phyloP scores from a whole-genome alignment of 345 rosid genomes.

The Brassica rapa region DNA sequence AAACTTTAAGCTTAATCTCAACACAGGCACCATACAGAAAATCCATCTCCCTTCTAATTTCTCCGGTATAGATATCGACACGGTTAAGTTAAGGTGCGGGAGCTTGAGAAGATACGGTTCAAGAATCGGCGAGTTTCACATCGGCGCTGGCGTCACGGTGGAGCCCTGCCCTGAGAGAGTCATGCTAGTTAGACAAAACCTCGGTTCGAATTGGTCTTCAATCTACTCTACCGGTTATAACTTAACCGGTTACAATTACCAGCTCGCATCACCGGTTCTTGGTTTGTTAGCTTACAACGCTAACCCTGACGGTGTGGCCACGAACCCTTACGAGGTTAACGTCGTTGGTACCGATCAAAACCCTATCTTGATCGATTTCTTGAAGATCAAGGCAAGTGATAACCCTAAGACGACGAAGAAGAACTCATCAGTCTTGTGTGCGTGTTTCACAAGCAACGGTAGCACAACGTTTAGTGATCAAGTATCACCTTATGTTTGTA shows the following conservation, averaged over 20 bases:
- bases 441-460: conserved; percentile 39
- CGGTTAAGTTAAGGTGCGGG: conserved; percentile 42
- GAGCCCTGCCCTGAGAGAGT: conserved; percentile 42
- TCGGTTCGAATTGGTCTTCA: conserved; percentile 42
- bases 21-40: conserved; percentile 59
- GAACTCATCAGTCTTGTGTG: conserved; percentile 35
- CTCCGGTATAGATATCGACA: conserved; percentile 60
- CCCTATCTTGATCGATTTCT: conserved; percentile 39
- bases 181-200: conserved; percentile 40
- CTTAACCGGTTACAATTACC: conserved; percentile 24
- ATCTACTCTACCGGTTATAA: conserved; percentile 32
- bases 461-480: conserved; percentile 32
- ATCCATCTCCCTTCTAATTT: conserved; percentile 72
- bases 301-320: conserved; percentile 42
- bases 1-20: conserved; percentile 51
- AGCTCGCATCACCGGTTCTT: conserved; percentile 40
- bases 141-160: conserved; percentile 31
- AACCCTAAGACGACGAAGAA: not conserved
- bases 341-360: conserved; percentile 19
- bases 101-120: conserved; percentile 42
- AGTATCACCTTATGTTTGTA: conserved; percentile 40
- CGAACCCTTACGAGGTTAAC: conserved; percentile 34
- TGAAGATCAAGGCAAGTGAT: conserved; percentile 15
- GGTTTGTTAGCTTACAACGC: conserved; percentile 43
- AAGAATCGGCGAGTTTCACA: conserved; percentile 36